These are phyloP conservation scores for Penicillium sp. DNA, from an alignment of 2,329 filamentous ascomycete genomes.

Conservation along the genomic window DNA sequence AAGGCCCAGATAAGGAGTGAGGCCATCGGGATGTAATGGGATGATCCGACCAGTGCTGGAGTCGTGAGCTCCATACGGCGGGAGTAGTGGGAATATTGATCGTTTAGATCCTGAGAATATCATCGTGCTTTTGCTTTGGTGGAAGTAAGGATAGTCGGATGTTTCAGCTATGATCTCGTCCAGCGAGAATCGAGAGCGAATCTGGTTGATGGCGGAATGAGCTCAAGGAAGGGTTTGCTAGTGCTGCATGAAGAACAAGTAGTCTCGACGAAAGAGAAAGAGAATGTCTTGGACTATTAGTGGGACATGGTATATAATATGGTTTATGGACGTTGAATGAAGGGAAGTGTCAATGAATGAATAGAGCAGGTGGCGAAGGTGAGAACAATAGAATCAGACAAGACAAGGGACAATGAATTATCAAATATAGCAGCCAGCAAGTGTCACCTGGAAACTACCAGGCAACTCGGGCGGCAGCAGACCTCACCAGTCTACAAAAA, in stretches of 20 bases:
- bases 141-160: background rate
- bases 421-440: constrained; percentile 11
- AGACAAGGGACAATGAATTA: constrained; percentile 8
- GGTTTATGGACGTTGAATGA: constrained; percentile 4
- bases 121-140: constrained; percentile 25
- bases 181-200: background rate
- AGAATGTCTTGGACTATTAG: background rate
- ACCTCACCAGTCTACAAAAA: constrained; percentile 11
- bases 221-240: background rate
- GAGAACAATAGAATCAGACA: constrained; percentile 7
- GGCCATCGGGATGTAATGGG: constrained; percentile 61
- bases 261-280: constrained; percentile 2
- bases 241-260: background rate
- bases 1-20: constrained; percentile 89
- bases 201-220: background rate
- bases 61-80: constrained; percentile 41
- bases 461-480: constrained; percentile 15
- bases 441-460: constrained; percentile 1
- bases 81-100: constrained; percentile 39
- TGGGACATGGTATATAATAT: constrained; percentile 2
- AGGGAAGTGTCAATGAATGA: constrained; percentile 6
- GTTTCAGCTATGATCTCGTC: constrained; percentile 1
- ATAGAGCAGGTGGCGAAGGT: background rate
- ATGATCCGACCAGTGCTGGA: constrained; percentile 54
- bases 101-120: constrained; percentile 32